A percentile compares a stretch with the other conserved stretches of the same genome.
phyloP scores from a whole-genome alignment of 2,329 filamentous ascomycete species.

The Aspergillus sp. region DNA sequence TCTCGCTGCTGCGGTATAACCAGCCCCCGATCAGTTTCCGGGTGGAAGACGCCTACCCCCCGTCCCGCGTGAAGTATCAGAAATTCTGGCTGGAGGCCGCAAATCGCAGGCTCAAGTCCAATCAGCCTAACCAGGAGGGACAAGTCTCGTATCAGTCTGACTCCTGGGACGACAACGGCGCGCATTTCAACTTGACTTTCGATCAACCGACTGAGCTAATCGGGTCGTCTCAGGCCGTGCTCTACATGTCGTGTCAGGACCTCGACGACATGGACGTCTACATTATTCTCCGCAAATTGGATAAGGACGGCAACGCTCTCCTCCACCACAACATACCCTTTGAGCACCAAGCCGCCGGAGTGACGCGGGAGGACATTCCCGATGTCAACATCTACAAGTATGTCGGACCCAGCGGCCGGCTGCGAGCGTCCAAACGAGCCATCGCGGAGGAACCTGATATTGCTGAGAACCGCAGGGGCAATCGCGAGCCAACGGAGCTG shows the following conservation, averaged over 20 bases:
- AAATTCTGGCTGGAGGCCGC: not conserved
- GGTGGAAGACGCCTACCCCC: conserved; percentile 9
- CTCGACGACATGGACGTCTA: conserved; percentile 48
- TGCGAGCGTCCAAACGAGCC: conserved; percentile 44
- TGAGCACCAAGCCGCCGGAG: conserved; percentile 23
- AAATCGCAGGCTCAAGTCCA: not conserved
- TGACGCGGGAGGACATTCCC: conserved; percentile 20
- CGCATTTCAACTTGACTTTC: conserved; percentile 43
- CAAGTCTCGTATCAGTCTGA: conserved; percentile 31
- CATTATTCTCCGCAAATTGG: conserved; percentile 46
- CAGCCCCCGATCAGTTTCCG: not conserved
- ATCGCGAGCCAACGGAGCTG: conserved; percentile 24
- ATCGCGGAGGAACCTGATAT: conserved; percentile 23
- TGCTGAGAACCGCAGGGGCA: not conserved
- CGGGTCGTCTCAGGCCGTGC: conserved; percentile 46
- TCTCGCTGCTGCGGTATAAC: conserved; percentile 2
- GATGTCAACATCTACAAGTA: conserved; percentile 15
- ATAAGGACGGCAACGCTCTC: conserved; percentile 28
- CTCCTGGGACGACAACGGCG: conserved; percentile 6
- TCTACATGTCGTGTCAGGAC: conserved; percentile 46
- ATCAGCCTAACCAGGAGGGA: not conserved
- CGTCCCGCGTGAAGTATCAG: not conserved
- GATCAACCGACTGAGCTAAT: conserved; percentile 39
- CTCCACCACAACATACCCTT: conserved; percentile 37
- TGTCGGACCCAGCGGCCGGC: conserved; percentile 10